Conservation (phyloP, 257 asterid species). For the Datura wrightii region DNA sequence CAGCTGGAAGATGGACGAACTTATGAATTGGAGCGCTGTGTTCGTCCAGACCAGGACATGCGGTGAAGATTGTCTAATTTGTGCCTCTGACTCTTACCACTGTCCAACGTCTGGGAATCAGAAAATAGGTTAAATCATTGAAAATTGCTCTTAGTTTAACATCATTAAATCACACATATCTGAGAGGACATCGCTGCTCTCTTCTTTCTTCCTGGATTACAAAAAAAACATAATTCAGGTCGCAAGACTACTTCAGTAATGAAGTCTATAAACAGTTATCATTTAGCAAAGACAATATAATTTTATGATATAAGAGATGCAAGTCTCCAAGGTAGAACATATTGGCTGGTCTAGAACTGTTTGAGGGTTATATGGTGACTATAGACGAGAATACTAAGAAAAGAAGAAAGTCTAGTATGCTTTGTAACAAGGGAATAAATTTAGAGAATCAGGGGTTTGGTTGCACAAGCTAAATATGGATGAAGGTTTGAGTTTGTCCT, state of each 20-base stretch:
- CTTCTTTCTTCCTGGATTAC: conserved; percentile 53
- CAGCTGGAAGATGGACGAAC: conserved; percentile 17
- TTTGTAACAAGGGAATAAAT: no score
- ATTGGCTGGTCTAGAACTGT: not conserved
- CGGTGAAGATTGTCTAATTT: conserved; percentile 83
- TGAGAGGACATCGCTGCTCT: conserved; percentile 49
- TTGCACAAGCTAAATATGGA: no score
- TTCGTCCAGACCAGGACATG: conserved; percentile 65
- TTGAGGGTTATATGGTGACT: no score
- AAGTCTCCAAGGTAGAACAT: not conserved
- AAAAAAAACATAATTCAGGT: not conserved
- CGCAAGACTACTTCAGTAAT: not conserved
- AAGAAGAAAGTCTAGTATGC: no score
- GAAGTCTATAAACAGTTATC: not conserved
- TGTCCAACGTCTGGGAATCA: conserved; percentile 40
- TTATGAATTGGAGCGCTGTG: conserved; percentile 50
- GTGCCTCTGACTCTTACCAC: conserved; percentile 68
- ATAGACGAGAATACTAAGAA: no score
- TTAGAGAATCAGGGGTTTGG: no score
- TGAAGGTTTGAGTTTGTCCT: no score
- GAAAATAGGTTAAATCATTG: not conserved
- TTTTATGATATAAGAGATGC: not conserved
- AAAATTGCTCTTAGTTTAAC: not conserved
- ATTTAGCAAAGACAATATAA: not conserved
- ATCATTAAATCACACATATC: conserved; percentile 49